These are phyloP conservation scores for Oryza longistaminata DNA, from an alignment of 176 grass and related monocot genomes.

Conservation along the genomic window DNA sequence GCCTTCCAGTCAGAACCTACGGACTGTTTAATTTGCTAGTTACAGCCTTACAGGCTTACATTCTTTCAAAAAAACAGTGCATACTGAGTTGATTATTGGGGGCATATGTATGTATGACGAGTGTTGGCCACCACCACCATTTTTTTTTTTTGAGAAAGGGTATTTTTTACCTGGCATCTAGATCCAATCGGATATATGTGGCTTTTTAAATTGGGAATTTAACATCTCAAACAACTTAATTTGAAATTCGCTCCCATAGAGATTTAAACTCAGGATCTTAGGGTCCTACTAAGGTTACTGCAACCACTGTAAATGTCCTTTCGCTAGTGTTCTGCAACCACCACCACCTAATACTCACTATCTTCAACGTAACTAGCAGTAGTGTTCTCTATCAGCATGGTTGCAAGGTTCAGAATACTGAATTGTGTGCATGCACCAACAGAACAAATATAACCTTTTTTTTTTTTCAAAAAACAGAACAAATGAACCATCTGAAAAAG, in stretches of 20 bases:
- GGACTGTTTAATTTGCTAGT: background rate
- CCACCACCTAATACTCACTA: too few relatives aligned
- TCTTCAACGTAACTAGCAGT: background rate
- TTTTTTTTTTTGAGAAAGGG: too few relatives aligned
- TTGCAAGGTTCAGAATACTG: background rate
- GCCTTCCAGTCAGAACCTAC: background rate
- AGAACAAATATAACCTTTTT: background rate
- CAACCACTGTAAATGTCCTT: too few relatives aligned
- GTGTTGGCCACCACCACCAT: too few relatives aligned
- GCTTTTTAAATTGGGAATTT: too few relatives aligned
- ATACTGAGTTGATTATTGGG: background rate
- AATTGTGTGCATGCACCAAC: background rate
- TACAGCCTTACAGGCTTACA: background rate
- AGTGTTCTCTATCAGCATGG: background rate
- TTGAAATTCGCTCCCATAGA: too few relatives aligned
- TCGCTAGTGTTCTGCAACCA: too few relatives aligned
- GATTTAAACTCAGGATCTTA: too few relatives aligned
- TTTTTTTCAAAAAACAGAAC: background rate
- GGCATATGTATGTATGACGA: background rate
- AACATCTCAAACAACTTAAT: too few relatives aligned
- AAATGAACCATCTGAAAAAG: background rate
- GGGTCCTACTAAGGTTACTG: too few relatives aligned
- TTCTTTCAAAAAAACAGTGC: background rate
- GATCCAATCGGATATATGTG: too few relatives aligned
- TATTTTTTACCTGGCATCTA: too few relatives aligned